Percentiles rank a stretch among this genome's conserved stretches.
These are phyloP conservation scores for Nannochloropsis salina DNA, from an alignment of 108 stramenopile genomes.

Conservation along the genomic window DNA sequence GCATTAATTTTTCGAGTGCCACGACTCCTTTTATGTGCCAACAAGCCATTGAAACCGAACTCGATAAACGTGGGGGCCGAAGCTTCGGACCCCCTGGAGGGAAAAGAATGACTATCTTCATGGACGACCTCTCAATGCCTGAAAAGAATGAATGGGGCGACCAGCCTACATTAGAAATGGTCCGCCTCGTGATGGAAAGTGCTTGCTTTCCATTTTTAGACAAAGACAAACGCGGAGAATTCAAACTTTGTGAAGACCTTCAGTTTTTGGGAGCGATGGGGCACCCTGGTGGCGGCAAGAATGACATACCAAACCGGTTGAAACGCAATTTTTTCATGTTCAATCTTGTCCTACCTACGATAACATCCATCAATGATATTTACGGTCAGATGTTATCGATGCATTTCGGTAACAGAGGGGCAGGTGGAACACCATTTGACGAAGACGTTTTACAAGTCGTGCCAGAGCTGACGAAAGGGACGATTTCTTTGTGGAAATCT, in stretches of 20 bases:
- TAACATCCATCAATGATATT: conserved; percentile 82
- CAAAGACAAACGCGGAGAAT: conserved; percentile 84
- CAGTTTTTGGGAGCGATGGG: conserved; percentile 78
- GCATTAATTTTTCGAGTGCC: conserved; percentile 78
- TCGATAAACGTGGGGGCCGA: conserved; percentile 77
- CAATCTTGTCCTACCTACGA: conserved; percentile 75
- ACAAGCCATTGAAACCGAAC: conserved; percentile 72
- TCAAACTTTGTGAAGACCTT: conserved; percentile 78
- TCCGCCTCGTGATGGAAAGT: conserved; percentile 71
- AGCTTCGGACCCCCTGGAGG: conserved; percentile 81
- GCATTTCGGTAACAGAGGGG: conserved; percentile 51
- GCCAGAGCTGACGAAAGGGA: conserved; percentile 66
- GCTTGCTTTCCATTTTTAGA: conserved; percentile 81
- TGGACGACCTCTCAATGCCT: conserved; percentile 82
- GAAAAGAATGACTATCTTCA: conserved; percentile 84
- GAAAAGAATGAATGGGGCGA: conserved; percentile 82
- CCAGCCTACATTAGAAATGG: conserved; percentile 78
- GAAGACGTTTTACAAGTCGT: conserved; percentile 57
- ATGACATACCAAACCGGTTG: conserved; percentile 80
- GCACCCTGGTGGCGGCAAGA: conserved; percentile 79
- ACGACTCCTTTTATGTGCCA: conserved; percentile 82
- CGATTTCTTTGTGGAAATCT: conserved; percentile 68
- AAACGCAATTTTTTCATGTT: conserved; percentile 86
- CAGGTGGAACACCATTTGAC: background rate
- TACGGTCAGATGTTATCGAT: conserved; percentile 82